A percentile compares a stretch with the other conserved stretches of the same genome.
These are phyloP conservation scores for Albophoma yamanashiensis DNA, from an alignment of 2,329 filamentous ascomycete species.

Conservation along the genomic window DNA sequence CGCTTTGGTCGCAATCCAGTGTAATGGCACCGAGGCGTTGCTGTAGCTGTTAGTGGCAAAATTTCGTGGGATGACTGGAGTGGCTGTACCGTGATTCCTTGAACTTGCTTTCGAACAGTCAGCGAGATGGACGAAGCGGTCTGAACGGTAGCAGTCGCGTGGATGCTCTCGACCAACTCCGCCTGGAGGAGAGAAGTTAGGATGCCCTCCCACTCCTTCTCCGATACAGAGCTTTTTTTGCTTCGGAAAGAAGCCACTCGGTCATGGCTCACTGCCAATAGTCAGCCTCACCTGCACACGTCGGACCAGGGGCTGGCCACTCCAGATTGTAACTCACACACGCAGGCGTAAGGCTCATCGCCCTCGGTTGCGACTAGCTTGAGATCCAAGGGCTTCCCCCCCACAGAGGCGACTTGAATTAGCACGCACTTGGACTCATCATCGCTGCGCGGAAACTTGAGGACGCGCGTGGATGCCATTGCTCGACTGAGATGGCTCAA, in stretches of 20 bases:
- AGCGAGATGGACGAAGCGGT: slow-evolving; percentile 43
- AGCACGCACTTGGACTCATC: slow-evolving; percentile 45
- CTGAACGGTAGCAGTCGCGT: slow-evolving; percentile 48
- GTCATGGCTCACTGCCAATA: slow-evolving; percentile 42
- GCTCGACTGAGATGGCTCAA: neutral
- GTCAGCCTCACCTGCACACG: neutral
- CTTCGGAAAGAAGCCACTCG: slow-evolving; percentile 40
- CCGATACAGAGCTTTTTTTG: slow-evolving; percentile 41
- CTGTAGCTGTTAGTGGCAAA: slow-evolving; percentile 25
- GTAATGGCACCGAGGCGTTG: slow-evolving; percentile 59
- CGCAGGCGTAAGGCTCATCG: slow-evolving; percentile 45
- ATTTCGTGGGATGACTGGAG: slow-evolving; percentile 5
- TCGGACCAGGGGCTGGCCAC: no score
- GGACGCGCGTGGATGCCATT: slow-evolving; percentile 26
- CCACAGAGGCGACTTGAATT: slow-evolving; percentile 43
- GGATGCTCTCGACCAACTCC: slow-evolving; percentile 40
- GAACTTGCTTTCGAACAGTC: slow-evolving; percentile 52
- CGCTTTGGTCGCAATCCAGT: slow-evolving; percentile 42
- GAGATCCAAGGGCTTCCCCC: slow-evolving; percentile 47
- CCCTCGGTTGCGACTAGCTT: slow-evolving; percentile 60
- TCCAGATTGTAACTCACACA: slow-evolving; percentile 31
- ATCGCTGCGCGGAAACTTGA: slow-evolving; percentile 49
- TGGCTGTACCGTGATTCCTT: slow-evolving; percentile 53
- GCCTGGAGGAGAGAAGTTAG: slow-evolving; percentile 46
- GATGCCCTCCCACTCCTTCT: slow-evolving; percentile 57